Conservation (phyloP, 2,329 filamentous ascomycete species). For the Colletotrichum filicis region DNA sequence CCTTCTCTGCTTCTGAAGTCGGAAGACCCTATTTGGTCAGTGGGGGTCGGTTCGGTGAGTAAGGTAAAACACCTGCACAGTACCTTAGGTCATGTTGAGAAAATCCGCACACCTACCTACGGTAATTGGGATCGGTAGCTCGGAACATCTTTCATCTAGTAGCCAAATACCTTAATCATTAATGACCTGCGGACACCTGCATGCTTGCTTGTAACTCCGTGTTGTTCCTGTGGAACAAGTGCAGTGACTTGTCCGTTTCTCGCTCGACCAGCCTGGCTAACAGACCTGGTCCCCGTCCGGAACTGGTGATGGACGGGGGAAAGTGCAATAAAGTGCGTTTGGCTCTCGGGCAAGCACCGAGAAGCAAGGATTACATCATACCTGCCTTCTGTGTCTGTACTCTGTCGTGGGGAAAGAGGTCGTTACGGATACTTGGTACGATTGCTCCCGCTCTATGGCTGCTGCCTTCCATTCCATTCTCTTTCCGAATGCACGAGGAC, state of each 20-base stretch:
- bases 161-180: not conserved
- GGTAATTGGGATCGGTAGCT: not conserved
- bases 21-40: not conserved
- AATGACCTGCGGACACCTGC: not conserved
- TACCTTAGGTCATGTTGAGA: not conserved
- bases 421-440: not conserved
- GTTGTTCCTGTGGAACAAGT: not conserved
- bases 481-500: not conserved
- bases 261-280: not conserved
- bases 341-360: slow-evolving; percentile 31
- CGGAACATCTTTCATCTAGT: not conserved
- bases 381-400: too few relatives aligned
- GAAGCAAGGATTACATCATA: slow-evolving; percentile 32
- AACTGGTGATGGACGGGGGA: not conserved
- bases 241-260: slow-evolving; percentile 1
- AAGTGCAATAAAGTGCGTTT: not conserved
- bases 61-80: too few relatives aligned
- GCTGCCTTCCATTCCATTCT: not conserved
- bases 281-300: not conserved
- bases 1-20: not conserved
- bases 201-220: not conserved
- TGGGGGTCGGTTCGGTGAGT: not conserved
- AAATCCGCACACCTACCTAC: not conserved
- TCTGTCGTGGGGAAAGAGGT: not conserved
- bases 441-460: not conserved